Evolutionary conservation across 192 early-diverging fungal genomes (phyloP), one percentile per base, ranked within the genome.

Genomic region (Backusella circina): DNA sequence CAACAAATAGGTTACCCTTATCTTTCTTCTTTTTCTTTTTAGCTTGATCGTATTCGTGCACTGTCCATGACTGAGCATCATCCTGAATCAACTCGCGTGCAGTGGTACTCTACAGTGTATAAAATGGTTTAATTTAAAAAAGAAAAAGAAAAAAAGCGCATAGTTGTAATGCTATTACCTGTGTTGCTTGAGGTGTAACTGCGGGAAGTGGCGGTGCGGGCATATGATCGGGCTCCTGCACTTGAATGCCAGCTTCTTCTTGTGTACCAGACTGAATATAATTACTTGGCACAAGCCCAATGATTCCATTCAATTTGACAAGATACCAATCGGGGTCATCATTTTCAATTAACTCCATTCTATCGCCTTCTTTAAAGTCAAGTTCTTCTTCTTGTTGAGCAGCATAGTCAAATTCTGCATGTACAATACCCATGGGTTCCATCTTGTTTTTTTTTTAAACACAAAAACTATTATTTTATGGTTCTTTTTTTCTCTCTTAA

Each of bases 261-360:
- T 41, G 38, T 64, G 16, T 31, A 74, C 57, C 79, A 73, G 65
- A 78, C 57, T 90, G 91, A 16, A 99, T 85, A 83, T 99, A 99
- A 51, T 91, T 93, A 70, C 90, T 90, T 65, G 97, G 98, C 30
- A 93, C 90, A 73, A 97, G 91, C 21, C 98, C 98, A 65, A 91
- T 90, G 4, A 86, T 74, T 12, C 83, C 87, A 73, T 92, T 87
- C 32, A 84, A 82, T 73, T 88, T 88, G 23, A 89, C 95, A 75
- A 97, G 89, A 88, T 90, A 96, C 98, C 98, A 99, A 81, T 98
- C 96, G 6, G 90, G 90, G 75, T 97, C 96, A 70, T 91, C 91
- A 32, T 90, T 89, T 54, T 96, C 95, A 76, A 94, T 91, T 5
- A 99, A 80, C 65, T 87, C 79, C 65, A 99, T 80, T 6, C 83